These are phyloP conservation scores for Candida frijolesensis DNA, from an alignment of 1,139 yeast genomes.

Conservation along the genomic window DNA sequence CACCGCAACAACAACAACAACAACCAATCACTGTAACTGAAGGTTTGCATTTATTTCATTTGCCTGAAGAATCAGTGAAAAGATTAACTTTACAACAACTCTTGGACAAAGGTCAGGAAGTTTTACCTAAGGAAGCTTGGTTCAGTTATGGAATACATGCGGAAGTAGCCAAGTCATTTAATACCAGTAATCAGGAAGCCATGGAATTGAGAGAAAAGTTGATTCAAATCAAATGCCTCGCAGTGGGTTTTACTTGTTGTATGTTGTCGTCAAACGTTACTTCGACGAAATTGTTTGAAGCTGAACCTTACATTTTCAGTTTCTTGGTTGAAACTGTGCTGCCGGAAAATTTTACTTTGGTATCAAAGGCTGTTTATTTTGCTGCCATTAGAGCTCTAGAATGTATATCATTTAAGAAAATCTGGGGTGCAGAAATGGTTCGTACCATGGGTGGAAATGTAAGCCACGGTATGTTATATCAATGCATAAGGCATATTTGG, in stretches of 20 bases:
- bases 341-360: slow-evolving; percentile 54
- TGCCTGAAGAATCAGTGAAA: slow-evolving; percentile 52
- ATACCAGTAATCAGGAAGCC: slow-evolving; percentile 55
- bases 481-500: slow-evolving; percentile 63
- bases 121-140: slow-evolving; percentile 66
- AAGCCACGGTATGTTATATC: slow-evolving; percentile 80
- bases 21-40: slow-evolving; percentile 25
- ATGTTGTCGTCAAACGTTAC: slow-evolving; percentile 56
- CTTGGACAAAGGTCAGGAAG: slow-evolving; percentile 58
- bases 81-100: slow-evolving; percentile 62
- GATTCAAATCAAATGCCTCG: slow-evolving; percentile 63
- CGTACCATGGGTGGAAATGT: slow-evolving; percentile 90
- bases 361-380: slow-evolving; percentile 54
- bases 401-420: slow-evolving; percentile 66
- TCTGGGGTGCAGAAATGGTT: slow-evolving; percentile 77
- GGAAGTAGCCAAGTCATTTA: slow-evolving; percentile 72
- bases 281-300: slow-evolving; percentile 66
- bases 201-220: slow-evolving; percentile 59
- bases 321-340: slow-evolving; percentile 68
- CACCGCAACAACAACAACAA: not conserved
- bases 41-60: slow-evolving; percentile 47
- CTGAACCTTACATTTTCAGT: slow-evolving; percentile 74
- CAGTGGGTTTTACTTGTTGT: slow-evolving; percentile 59
- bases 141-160: slow-evolving; percentile 64
- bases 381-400: slow-evolving; percentile 72